Base-by-base conservation (phyloP, 1,284 basidiomycete genomes). In the Hemileia vastatrix region DNA sequence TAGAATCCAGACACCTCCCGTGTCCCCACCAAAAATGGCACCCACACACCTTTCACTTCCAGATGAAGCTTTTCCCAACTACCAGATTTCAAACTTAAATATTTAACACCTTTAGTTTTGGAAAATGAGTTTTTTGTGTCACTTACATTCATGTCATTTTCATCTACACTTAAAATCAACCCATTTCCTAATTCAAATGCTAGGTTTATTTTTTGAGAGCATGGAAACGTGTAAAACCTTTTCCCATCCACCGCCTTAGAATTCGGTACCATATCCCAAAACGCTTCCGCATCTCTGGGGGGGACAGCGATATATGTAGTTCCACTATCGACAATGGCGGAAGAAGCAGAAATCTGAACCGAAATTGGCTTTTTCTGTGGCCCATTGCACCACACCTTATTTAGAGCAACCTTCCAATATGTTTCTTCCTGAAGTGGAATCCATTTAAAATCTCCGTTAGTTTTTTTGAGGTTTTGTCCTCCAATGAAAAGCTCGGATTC, bases 151-250 rank as follows among this genome's bases (percentile, higher is more conserved):
- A 63, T 40, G 15, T 63, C 60, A 11, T 55, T 24, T 40, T 63
- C 60, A 27, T 50, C 56, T 1, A 63, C 53, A 5, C 32, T 3
- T 43, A 63, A 54, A 15, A 55, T 48, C n/a, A 63, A 40, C 2
- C 60, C 60, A 31, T 56, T 56, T n/a, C 54, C 60, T 21, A 63
- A 63, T 43, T 63, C 60, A 27, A 63, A 63, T 3, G 54, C 43
- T 48, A 63, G 55, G 32, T 56, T 49, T 8, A 63, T 27, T 13
- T 24, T 56, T 48, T 63, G 60, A 13, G 27, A 13, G 32, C 60
- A 63, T 43, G 60, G 60, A 43, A 55, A 63, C n/a, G 60, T 63
- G 21, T 63, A 63, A 31, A 63, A 63, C 36, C 60, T 54, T 31
- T 63, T 54, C 8, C 60, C 60, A 18, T 45, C 23, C 21, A 50